Evolutionary conservation across 164 flowering plant species (phyloP), one percentile per base, ranked within the genome.

Genomic region (Magnolia changhungtana): DNA sequence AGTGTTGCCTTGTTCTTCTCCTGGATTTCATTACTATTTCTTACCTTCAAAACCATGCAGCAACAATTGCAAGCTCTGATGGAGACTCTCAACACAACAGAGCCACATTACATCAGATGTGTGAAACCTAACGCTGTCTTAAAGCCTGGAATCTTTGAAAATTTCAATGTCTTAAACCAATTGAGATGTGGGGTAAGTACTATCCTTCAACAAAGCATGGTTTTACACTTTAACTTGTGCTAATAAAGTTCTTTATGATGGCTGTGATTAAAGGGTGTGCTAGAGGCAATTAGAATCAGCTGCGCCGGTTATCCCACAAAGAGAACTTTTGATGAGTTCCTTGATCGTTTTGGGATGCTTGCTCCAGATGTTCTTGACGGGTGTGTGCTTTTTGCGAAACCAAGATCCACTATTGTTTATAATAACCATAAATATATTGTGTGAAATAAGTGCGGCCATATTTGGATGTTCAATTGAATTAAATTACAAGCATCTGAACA

Each of bases 261-360:
- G 11, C 27, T 27, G 24, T 79, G 72, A 7, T 83, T 63, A 31
- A 84, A 91, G 96, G 94, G 92, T 79, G 97, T 90, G 29, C 83
- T 91, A 20, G 97, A 92, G 79, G 97, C 97, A 64, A 91, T 92
- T 61, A 85, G 95, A 74, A 92, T 92, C 67, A 92, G 97, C 71
- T 92, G 97, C 83, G 97, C 97, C 16, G 97, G 97, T 13, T 92
- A 91, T 82, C 97, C 97, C 71, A 92, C 95, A 21, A 89, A 86
- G 84, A 85, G 92, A 83, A 83, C 91, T 71, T 92, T 92, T 77
- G 90, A 87, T 79, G 97, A 91, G 86, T 92, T 92, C 81, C 84
- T 91, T 61, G 89, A 85, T 71, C 94, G 97, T 5, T 92, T 92
- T 78, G 94, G 91, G 65, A 86, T 89, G 87, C 87, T 92, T 14